Evolutionary conservation across 2,329 filamentous ascomycete species (phyloP), one percentile per base, ranked within the genome.

Genomic region (Paecilomyces variotii): DNA sequence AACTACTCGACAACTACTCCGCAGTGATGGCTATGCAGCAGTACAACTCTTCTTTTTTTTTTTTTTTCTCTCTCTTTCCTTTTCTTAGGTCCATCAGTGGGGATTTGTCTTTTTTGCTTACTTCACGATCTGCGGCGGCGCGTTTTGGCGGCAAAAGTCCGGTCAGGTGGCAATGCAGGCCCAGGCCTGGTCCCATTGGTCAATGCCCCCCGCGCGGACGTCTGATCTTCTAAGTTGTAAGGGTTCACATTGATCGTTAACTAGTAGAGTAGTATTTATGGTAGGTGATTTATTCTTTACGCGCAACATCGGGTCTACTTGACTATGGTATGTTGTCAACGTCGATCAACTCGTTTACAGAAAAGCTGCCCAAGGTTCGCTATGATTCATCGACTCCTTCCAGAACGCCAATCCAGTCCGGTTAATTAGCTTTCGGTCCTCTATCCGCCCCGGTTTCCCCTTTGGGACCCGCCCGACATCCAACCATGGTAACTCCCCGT

Each of bases 111-210:
- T 28, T 19, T 52, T 52, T 28, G 25, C 50, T 28, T 52, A 52
- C 50, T 52, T 52, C 50, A 52, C 50, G 50, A 52, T 52, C 50
- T 52, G 50, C 50, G 14, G 25, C 24, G 27, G 50, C n/a, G 45
- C 14, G 14, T 2, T 25, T 50, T 50, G 45, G 45, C 45, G 45
- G 27, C 12, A 26, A 26, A 52, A 52, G 25, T 26, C 50, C 14
- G 50, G 50, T 52, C 50, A 52, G 50, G 50, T 52, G 50, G 50
- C 50, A 52, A 52, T 52, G 50, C 50, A 52, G 50, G 50, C 25
- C 50, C 25, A 24, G 26, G 4, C 19, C 5, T 6, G 4, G 2
- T 14, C 24, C 25, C 50, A 52, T 52, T 52, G 50, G 50, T 6
- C 50, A 52, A 52, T 52, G 50, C 39, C n/a, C 19, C 19, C 4